Evolutionary conservation across 805 yeast genomes (phyloP).

Genomic region (Nakazawaea laoshanensis): DNA sequence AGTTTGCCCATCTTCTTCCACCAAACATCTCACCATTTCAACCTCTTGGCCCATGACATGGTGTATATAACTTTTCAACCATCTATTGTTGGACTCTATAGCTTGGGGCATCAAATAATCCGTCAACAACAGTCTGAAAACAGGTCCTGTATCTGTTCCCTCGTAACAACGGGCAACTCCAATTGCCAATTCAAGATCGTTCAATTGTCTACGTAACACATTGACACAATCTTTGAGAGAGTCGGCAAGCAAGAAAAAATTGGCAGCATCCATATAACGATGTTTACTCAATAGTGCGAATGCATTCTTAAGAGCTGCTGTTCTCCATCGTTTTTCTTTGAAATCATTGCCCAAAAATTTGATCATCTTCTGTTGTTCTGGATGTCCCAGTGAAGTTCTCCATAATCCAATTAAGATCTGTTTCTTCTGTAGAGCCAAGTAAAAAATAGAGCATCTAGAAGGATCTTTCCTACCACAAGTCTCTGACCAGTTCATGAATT

Average conservation of each 20-base stretch:
- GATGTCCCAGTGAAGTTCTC: constrained; percentile 67
- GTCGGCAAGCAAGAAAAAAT: constrained; percentile 75
- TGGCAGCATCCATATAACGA: constrained; percentile 79
- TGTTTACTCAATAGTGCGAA: constrained; percentile 86
- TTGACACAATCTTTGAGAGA: constrained; percentile 69
- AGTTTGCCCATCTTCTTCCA: constrained; percentile 11
- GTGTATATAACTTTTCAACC: constrained; percentile 74
- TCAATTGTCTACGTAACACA: constrained; percentile 59
- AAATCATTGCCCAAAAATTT: constrained; percentile 75
- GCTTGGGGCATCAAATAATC: constrained; percentile 48
- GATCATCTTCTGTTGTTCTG: constrained; percentile 77
- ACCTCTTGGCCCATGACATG: constrained; percentile 12
- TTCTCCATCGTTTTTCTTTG: constrained; percentile 63
- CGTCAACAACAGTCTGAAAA: constrained; percentile 39
- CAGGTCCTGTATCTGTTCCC: constrained; percentile 46
- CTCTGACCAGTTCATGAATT: constrained; percentile 37
- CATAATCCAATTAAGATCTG: constrained; percentile 73
- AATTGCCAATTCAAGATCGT: constrained; percentile 68
- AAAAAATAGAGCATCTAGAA: constrained; percentile 61
- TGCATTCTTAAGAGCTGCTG: constrained; percentile 90
- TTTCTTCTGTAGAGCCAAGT: constrained; percentile 71
- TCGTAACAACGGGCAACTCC: constrained; percentile 75
- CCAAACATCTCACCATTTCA: constrained; percentile 3
- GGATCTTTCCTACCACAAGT: constrained; percentile 56
- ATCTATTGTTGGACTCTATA: constrained; percentile 56